Conservation (phyloP, 2,329 filamentous ascomycete species). For the Neospermospora avenae region DNA sequence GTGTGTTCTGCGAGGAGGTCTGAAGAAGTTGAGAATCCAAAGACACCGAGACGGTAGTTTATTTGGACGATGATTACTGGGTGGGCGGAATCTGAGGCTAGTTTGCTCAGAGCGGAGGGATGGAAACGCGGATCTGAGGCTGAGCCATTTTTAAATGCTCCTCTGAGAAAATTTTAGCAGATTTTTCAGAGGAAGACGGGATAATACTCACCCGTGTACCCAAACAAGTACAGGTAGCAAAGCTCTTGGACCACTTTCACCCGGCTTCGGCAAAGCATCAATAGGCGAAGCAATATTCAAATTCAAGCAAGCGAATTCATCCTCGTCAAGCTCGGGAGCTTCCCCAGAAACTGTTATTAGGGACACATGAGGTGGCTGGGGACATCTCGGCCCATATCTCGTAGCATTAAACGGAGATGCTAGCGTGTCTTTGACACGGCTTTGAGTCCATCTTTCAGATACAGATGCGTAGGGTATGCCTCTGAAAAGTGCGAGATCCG, state of each 20-base stretch:
- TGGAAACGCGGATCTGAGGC: slow-evolving; percentile 14
- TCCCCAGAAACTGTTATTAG: neutral
- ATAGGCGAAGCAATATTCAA: slow-evolving; percentile 35
- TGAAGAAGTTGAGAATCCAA: slow-evolving; percentile 12
- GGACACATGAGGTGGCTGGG: neutral
- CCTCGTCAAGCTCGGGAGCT: neutral
- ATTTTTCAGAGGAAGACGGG: neutral
- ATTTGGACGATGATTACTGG: slow-evolving; percentile 15
- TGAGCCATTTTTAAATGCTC: slow-evolving; percentile 14
- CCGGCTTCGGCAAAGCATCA: neutral
- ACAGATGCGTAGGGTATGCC: slow-evolving; percentile 15
- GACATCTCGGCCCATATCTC: slow-evolving; percentile 12
- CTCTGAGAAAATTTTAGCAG: neutral
- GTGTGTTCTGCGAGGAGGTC: slow-evolving; percentile 11
- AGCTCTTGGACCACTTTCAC: neutral
- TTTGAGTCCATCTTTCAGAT: slow-evolving; percentile 12
- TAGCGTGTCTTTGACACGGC: slow-evolving; percentile 3
- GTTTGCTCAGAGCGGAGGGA: slow-evolving; percentile 1
- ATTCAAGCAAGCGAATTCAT: slow-evolving; percentile 37
- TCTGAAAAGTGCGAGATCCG: slow-evolving; percentile 8
- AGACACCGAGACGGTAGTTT: slow-evolving; percentile 12
- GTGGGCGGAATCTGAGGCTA: neutral
- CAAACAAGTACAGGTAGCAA: slow-evolving; percentile 15
- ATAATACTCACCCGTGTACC: slow-evolving; percentile 11
- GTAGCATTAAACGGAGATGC: slow-evolving; percentile 13